Base-by-base conservation (phyloP, 2,329 filamentous ascomycete species). In the Colletotrichum musae region DNA sequence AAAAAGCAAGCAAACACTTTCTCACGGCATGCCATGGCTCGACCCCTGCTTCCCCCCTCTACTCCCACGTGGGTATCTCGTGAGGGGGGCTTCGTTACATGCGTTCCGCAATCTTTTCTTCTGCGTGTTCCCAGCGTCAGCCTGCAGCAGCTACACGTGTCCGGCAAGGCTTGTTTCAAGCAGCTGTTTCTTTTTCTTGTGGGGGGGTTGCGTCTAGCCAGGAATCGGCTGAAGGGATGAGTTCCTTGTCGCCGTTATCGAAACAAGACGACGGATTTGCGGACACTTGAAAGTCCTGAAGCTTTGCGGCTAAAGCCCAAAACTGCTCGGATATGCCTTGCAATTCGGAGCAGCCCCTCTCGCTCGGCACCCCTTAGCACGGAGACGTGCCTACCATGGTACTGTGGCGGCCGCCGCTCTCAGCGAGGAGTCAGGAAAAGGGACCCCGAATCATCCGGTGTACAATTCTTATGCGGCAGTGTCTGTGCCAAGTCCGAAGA, bases 1-100 rank as follows among this genome's bases (percentile, higher is more conserved):
- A 43, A 43, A 43, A 50, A 21, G 16, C 47, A 26, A 36, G 32
- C 32, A 36, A 36, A 36, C 32, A 36, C 32, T 9, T 36, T 36
- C 32, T 36, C 32, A 36, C 32, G 10, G 32, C 32, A 36, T 36
- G 3, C 41, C 45, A 48, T 53, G 53, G 36, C 39, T 13, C 36
- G 28, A 32, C 13, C 57, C 57, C 51, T 41, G 52, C 15, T n/a
- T 5, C 24, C 10, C 43, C 53, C 52, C 64, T 47, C 36, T 58
- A 15, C 26, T 54, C n/a, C 68, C 68, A 70, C 68, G 64, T 70
- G 57, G 68, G 48, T 53, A 39, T 54, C 54, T 62, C 32, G 39
- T 51, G 63, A 68, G 47, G 53, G 53, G 65, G 39, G 10, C 32
- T 62, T 62, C 39, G 47, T 56, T 59, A 32, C 54, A 60, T 48